Conservation (phyloP, 208 protist species). For the Leptomonas pyrrhocoris region DNA sequence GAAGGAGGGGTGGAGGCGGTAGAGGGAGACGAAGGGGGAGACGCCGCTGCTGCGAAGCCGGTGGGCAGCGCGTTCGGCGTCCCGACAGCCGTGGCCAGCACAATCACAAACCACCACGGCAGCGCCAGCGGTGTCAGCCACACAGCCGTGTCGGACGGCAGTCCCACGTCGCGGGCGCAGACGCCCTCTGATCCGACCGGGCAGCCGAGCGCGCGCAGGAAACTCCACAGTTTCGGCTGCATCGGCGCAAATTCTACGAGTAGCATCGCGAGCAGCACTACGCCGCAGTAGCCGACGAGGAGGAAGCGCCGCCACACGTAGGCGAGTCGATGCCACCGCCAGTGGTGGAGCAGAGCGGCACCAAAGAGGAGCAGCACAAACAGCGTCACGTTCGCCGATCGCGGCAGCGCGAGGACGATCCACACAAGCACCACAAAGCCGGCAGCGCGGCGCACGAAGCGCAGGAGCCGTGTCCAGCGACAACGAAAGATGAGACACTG, state of each 20-base stretch:
- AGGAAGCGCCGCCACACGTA: constrained; percentile 34
- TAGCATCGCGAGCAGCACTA: constrained; percentile 35
- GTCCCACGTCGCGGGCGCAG: constrained; percentile 26
- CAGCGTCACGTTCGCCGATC: constrained; percentile 25
- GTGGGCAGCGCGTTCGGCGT: constrained; percentile 16
- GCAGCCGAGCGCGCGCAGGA: constrained; percentile 16
- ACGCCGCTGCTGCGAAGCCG: neutral
- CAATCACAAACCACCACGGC: constrained; percentile 33
- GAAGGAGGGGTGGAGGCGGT: neutral
- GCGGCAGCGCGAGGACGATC: constrained; percentile 28
- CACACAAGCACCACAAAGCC: constrained; percentile 24
- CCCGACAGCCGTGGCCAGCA: constrained; percentile 20
- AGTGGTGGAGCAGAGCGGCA: constrained; percentile 23
- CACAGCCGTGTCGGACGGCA: constrained; percentile 15
- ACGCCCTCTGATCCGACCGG: constrained; percentile 18
- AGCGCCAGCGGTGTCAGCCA: constrained; percentile 34
- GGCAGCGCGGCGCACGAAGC: constrained; percentile 12
- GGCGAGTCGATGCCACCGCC: constrained; percentile 16
- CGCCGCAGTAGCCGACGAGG: constrained; percentile 36
- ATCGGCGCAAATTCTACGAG: constrained; percentile 22
- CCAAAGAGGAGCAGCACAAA: constrained; percentile 29
- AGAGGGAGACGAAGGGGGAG: neutral
- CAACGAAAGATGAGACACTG: constrained; percentile 34
- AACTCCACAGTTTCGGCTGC: constrained; percentile 21
- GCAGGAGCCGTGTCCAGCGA: constrained; percentile 19